Percentiles rank a stretch among this genome's conserved stretches.
Conservation (phyloP, 768 basidiomycete species). For the Postia placenta region DNA sequence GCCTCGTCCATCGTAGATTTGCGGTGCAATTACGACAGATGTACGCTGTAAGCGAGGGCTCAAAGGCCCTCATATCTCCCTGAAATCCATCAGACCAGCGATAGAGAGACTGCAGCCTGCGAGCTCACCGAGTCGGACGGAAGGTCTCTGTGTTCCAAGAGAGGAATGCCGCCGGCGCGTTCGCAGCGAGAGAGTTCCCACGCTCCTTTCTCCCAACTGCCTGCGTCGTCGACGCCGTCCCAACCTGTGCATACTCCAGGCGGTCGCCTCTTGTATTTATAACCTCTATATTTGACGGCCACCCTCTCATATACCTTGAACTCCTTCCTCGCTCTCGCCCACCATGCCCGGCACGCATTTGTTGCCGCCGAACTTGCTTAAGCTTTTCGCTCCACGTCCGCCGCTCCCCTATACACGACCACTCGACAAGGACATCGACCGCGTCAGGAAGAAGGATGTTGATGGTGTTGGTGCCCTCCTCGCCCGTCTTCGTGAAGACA, state of each 20-base stretch:
- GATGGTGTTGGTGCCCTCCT: constrained; percentile 74
- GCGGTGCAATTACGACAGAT: constrained; percentile 10
- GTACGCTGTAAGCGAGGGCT: not conserved
- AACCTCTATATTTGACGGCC: not conserved
- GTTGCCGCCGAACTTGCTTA: constrained; percentile 92
- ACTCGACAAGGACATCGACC: constrained; percentile 76
- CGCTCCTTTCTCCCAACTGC: constrained; percentile 7
- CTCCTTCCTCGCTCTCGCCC: not conserved
- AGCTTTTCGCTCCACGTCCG: constrained; percentile 92
- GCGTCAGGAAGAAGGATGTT: constrained; percentile 62
- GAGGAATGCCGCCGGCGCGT: not conserved
- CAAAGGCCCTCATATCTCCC: not conserved
- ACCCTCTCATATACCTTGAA: not conserved
- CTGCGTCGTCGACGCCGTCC: constrained; percentile 5
- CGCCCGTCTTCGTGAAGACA: constrained; percentile 67
- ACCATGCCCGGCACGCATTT: constrained; percentile 72
- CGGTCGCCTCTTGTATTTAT: not conserved
- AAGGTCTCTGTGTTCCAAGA: too few relatives aligned
- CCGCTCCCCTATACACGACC: constrained; percentile 84
- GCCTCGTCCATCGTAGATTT: constrained; percentile 4
- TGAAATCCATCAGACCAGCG: too few relatives aligned
- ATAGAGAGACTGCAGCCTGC: too few relatives aligned
- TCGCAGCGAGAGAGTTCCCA: constrained; percentile 4
- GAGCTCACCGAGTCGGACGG: too few relatives aligned
- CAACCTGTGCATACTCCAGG: not conserved